Conservation (phyloP, 2,329 filamentous ascomycete species). For the Fusarium secorum region DNA sequence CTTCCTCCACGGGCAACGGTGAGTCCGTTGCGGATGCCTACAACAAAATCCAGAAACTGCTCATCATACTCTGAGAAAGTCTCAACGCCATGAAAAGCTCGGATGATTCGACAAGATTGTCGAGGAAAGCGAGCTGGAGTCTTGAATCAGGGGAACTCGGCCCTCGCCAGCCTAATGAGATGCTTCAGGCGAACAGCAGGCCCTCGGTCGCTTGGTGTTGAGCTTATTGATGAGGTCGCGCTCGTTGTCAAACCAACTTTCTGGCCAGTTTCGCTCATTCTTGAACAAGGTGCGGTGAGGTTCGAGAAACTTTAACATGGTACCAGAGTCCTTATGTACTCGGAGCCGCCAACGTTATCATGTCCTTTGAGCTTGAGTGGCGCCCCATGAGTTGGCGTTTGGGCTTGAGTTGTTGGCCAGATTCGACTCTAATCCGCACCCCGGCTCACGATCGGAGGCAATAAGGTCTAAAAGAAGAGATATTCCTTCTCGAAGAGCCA, state of each 20-base stretch:
- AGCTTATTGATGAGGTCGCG: background rate
- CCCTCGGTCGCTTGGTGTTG: background rate
- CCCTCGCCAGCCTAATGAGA: background rate
- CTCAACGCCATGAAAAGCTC: background rate
- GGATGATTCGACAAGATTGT: background rate
- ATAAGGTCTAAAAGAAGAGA: background rate
- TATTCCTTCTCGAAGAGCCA: background rate
- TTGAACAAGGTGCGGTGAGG: too few species aligned
- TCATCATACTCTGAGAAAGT: background rate
- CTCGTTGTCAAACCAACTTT: background rate
- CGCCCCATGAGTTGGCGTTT: background rate
- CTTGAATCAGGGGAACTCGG: background rate
- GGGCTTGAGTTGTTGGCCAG: too few species aligned
- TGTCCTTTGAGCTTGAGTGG: background rate
- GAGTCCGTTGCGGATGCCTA: background rate
- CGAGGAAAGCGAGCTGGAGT: background rate
- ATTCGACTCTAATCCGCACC: too few species aligned
- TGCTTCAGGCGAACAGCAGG: background rate
- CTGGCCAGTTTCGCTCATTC: too few species aligned
- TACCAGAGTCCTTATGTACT: too few species aligned
- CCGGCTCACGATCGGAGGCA: background rate
- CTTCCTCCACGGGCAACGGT: background rate
- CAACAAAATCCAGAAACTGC: background rate
- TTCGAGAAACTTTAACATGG: too few species aligned
- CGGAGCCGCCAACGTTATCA: too few species aligned